Percentiles rank a stretch among this genome's conserved stretches.
These are phyloP conservation scores for Aspergillus fischeri DNA, from an alignment of 2,329 filamentous ascomycete genomes.

Conservation along the genomic window DNA sequence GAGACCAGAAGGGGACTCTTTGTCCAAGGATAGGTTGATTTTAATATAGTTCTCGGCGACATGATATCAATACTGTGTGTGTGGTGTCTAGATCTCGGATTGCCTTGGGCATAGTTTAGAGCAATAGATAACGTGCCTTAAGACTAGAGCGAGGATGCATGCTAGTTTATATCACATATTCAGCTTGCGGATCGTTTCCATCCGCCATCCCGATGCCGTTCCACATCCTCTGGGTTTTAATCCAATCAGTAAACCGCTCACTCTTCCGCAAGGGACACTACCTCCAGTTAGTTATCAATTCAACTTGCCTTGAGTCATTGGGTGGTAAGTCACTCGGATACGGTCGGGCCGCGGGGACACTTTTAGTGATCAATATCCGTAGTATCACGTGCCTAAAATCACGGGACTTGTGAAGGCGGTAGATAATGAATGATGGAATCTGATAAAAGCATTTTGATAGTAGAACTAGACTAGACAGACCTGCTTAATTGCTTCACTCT, in stretches of 20 bases:
- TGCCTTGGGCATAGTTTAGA: neutral
- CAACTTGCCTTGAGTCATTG: neutral
- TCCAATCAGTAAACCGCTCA: neutral
- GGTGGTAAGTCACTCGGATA: neutral
- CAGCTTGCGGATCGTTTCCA: neutral
- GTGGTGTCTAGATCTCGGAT: neutral
- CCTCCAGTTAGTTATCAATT: too few relatives aligned
- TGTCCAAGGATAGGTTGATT: slow-evolving; percentile 55
- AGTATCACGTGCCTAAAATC: neutral
- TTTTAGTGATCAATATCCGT: neutral
- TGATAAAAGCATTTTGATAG: neutral
- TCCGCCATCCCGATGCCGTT: neutral
- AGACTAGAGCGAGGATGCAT: neutral
- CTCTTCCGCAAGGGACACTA: neutral
- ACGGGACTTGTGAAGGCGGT: neutral
- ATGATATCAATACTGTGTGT: slow-evolving; percentile 4
- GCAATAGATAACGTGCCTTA: neutral
- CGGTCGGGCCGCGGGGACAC: neutral
- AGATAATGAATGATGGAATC: neutral
- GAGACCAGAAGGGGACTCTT: slow-evolving; percentile 54
- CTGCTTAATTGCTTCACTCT: neutral
- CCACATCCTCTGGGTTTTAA: neutral
- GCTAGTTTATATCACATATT: neutral
- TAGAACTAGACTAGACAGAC: neutral
- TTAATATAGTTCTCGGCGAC: slow-evolving; percentile 24